phyloP scores from a whole-genome alignment of 306 rosid species.

The Begonia loranthoides region DNA sequence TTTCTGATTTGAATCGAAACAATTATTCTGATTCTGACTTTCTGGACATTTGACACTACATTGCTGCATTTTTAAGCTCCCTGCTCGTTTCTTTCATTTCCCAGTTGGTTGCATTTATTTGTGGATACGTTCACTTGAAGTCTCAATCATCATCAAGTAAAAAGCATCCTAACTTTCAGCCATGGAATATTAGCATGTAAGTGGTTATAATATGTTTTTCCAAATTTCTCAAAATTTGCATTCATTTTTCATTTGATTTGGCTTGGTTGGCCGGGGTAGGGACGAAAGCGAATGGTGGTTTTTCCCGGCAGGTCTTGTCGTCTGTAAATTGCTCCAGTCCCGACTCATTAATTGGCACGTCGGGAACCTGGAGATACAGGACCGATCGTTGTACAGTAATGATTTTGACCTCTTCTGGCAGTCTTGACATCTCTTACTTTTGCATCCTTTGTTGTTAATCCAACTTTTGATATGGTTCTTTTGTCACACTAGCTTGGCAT shows the following conservation, averaged over 20 bases:
- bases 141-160: slow-evolving; percentile 44
- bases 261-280: slow-evolving; percentile 33
- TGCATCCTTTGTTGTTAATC: background rate
- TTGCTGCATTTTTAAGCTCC: background rate
- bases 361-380: slow-evolving; percentile 98
- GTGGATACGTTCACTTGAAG: slow-evolving; percentile 74
- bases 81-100: background rate
- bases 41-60: background rate
- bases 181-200: slow-evolving; percentile 85
- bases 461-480: slow-evolving; percentile 15
- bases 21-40: slow-evolving; percentile 2
- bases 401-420: slow-evolving; percentile 98
- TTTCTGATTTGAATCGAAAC: too few relatives aligned
- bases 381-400: slow-evolving; percentile 94
- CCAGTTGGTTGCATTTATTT: slow-evolving; percentile 86
- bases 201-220: slow-evolving; percentile 11
- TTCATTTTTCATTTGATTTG: background rate
- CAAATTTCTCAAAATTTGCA: background rate
- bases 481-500: slow-evolving; percentile 3
- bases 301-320: slow-evolving; percentile 67
- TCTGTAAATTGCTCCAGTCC: slow-evolving; percentile 82
- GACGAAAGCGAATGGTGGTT: slow-evolving; percentile 99
- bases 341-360: slow-evolving; percentile 93
- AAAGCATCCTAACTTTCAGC: slow-evolving; percentile 50
- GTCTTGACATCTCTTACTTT: slow-evolving; percentile 32